Base-by-base conservation (phyloP, 2,329 filamentous ascomycete genomes). In the Exophiala xenobiotica region DNA sequence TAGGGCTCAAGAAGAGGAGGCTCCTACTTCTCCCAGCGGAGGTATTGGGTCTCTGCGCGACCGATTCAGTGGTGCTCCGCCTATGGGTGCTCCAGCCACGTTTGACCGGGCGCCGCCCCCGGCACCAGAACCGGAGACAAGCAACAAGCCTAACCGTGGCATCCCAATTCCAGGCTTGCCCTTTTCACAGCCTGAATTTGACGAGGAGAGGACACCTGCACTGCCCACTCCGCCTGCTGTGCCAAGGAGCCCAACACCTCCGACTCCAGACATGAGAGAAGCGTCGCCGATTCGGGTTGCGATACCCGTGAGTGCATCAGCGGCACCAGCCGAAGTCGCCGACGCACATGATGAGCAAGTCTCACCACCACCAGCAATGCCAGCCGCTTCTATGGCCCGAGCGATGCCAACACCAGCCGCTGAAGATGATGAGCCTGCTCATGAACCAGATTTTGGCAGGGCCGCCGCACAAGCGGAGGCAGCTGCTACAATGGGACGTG, bases 231-330 rank as follows among this genome's bases (percentile, higher is more conserved):
- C 68, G 64, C 76, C 66, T 63, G 74, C 68, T 29, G 68, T 64
- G 35, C 67, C 67, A 48, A 69, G 72, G 58, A 72, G 70, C 63
- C 68, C 69, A 53, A 75, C 74, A 49, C 75, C 80, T 43, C 75
- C 78, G 43, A 74, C 74, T 43, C 75, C 69, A 23, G 63, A 70
- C 62, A 65, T 68, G 46, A 78, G 79, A 49, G 78, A 84, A 41
- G 73, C 76, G 40, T 96, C 89, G 1, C 92, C 92, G 5, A 85
- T 95, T 56, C 87, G 87, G 43, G 80, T 97, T 60, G 90, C 91
- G 11, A 86, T 92, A 70, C 93, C 93, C 3, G 87, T 97, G 49
- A 78, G 78, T 45, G 73, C 77, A 24, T 68, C 71, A 27, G 71
- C 73, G 44, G 73, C 77, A 26, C 68, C 71, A 27, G 71, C 73